Evolutionary conservation across 768 basidiomycete species (phyloP).

Genomic region (Mycena vulgaris): DNA sequence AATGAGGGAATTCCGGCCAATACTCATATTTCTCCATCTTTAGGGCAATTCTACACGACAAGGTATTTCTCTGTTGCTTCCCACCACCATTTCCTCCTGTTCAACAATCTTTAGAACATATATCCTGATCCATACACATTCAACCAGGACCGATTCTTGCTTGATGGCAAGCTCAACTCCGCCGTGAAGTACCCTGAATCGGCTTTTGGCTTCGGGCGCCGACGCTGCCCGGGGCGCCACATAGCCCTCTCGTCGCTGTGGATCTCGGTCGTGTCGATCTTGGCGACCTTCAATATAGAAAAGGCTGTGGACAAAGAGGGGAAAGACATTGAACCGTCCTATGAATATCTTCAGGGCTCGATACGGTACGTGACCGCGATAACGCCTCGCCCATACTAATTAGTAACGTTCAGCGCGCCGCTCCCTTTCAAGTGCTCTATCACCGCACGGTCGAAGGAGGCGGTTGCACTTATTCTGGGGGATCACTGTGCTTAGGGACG

Average conservation of each 20-base stretch:
- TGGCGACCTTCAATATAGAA: constrained; percentile 8
- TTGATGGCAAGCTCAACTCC: neutral
- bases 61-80: neutral
- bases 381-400: neutral
- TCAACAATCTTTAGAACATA: neutral
- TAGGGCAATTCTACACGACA: constrained; percentile 14
- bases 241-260: constrained; percentile 9
- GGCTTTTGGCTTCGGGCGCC: constrained; percentile 11
- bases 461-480: neutral
- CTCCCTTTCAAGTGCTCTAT: constrained; percentile 8
- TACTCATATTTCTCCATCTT: neutral
- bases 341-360: constrained; percentile 5
- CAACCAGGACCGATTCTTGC: constrained; percentile 12
- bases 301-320: constrained; percentile 1
- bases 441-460: neutral
- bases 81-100: neutral
- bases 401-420: constrained; percentile 20
- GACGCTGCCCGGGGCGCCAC: constrained; percentile 11
- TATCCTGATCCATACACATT: constrained; percentile 17
- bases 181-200: neutral
- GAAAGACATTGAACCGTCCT: neutral
- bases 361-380: neutral
- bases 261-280: neutral
- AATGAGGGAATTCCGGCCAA: neutral
- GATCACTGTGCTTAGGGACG: too few relatives aligned